Conservation (phyloP, 2,329 filamentous ascomycete genomes). For the Helotiales sp. region DNA sequence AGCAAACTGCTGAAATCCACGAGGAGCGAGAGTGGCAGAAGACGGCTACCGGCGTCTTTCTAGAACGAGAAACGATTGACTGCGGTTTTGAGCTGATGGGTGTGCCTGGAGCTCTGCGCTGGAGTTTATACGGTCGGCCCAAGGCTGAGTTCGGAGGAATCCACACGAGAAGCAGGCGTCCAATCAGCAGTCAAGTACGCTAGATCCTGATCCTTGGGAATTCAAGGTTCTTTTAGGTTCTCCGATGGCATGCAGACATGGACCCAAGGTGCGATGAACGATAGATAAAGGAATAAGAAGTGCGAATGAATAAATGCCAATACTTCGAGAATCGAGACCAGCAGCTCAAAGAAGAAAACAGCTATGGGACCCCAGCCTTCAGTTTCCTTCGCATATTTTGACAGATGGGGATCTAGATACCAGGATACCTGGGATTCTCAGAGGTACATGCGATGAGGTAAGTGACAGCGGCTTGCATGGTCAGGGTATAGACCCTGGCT, state of each 20-base stretch:
- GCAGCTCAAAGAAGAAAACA: slow-evolving; percentile 36
- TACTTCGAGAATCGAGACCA: slow-evolving; percentile 11
- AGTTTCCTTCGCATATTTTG: background rate
- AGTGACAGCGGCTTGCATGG: slow-evolving; percentile 15
- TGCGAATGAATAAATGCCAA: slow-evolving; percentile 14
- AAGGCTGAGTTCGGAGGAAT: slow-evolving; percentile 29
- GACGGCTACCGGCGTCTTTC: slow-evolving; percentile 27
- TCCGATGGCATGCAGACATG: slow-evolving; percentile 30
- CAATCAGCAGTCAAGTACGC: slow-evolving; percentile 23
- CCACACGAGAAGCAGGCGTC: slow-evolving; percentile 14
- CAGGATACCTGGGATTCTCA: background rate
- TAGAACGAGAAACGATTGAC: slow-evolving; percentile 32
- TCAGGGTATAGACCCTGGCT: background rate
- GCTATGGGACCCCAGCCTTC: slow-evolving; percentile 35
- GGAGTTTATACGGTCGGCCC: slow-evolving; percentile 30
- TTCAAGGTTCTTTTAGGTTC: slow-evolving; percentile 17
- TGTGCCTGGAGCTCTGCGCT: slow-evolving; percentile 27
- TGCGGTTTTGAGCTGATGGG: slow-evolving; percentile 29
- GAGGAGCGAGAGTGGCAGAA: slow-evolving; percentile 35
- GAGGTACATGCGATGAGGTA: background rate
- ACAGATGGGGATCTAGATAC: background rate
- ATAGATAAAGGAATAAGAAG: slow-evolving; percentile 17
- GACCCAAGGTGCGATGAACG: slow-evolving; percentile 22
- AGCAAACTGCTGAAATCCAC: slow-evolving; percentile 32
- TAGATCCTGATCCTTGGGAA: slow-evolving; percentile 12